Conservation (phyloP, 495 filamentous ascomycete genomes). For the Daldinia grandis region DNA sequence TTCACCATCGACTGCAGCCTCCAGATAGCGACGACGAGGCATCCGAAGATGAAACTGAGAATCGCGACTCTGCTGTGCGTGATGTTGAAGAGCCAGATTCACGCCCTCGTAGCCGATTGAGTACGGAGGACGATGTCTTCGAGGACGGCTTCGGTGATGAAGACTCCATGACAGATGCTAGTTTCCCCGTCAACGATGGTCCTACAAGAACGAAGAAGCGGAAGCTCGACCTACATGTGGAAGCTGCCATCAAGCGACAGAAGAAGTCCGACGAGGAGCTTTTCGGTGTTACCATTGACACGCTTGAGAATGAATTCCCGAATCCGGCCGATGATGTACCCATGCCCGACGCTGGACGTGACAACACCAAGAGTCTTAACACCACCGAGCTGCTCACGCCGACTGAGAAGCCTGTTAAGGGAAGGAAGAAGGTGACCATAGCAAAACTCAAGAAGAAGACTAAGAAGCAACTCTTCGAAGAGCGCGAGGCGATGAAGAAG, state of each 20-base stretch:
- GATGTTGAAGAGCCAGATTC: conserved; percentile 88
- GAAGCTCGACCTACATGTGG: conserved; percentile 69
- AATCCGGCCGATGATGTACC: conserved; percentile 51
- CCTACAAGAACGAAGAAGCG: conserved; percentile 66
- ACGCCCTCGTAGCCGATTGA: conserved; percentile 79
- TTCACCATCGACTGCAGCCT: conserved; percentile 62
- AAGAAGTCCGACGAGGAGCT: conserved; percentile 80
- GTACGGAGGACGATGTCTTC: conserved; percentile 68
- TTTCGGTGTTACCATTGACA: conserved; percentile 68
- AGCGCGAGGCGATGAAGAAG: conserved; percentile 68
- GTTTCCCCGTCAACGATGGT: conserved; percentile 57
- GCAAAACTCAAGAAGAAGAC: conserved; percentile 70
- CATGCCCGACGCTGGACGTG: conserved; percentile 49
- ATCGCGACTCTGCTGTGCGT: conserved; percentile 63
- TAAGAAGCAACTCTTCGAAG: conserved; percentile 77
- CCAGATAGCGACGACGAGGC: conserved; percentile 67
- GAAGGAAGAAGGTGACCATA: conserved; percentile 53
- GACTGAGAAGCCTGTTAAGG: conserved; percentile 37
- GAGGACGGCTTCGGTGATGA: conserved; percentile 70
- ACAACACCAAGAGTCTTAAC: conserved; percentile 51
- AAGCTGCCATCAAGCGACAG: conserved; percentile 71
- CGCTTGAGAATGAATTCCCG: conserved; percentile 59
- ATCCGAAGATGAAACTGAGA: conserved; percentile 57
- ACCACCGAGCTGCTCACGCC: conserved; percentile 30
- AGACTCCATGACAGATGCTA: conserved; percentile 65